Evolutionary conservation across 1,139 yeast species (phyloP), one percentile per base, ranked within the genome.

Genomic region (Candida sp.): DNA sequence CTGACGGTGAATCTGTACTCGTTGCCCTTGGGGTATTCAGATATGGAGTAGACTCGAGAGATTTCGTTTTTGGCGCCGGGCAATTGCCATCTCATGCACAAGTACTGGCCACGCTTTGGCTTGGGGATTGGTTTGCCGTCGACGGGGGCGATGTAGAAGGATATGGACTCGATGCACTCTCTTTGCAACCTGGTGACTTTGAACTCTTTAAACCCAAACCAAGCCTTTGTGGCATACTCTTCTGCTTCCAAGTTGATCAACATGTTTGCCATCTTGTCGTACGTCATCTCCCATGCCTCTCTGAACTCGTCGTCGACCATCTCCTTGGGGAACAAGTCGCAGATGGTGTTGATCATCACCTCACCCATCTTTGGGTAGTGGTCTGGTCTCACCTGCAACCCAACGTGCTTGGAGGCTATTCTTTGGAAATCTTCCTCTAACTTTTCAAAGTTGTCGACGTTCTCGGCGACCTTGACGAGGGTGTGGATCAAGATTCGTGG

Each of bases 301-400:
- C 85, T 61, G 53, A 87, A 82, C 38, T 76, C 84, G 2, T 74
- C 77, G 25, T 84, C 82, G 27, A 89, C 90, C 30, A 75, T 73
- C 30, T 75, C 80, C 32, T 70, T 72, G 7, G 91, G 91, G 39
- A 86, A 69, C 44, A 84, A 76, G 50, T 78, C 77, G 47, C 68
- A 65, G 68, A 87, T 78, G 23, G 90, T 83, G 27, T 69, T 71
- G 42, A 86, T 64, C 34, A 87, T 69, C 57, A 78, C 76, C 42
- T 67, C 63, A 31, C 91, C 92, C 37, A 87, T 91, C 54, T 83
- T 74, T 22, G 85, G 83, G 59, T 87, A 87, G 52, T 85, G 90
- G 49, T 82, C 87, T 3, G 91, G 82, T 53, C 68, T 65, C 42
- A 87, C 77, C 60, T 81, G 83, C 53, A 86, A 70, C 42, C 90